These are phyloP conservation scores for Pseudopithomyces chartarum DNA, from an alignment of 2,329 filamentous ascomycete genomes.

Conservation along the genomic window DNA sequence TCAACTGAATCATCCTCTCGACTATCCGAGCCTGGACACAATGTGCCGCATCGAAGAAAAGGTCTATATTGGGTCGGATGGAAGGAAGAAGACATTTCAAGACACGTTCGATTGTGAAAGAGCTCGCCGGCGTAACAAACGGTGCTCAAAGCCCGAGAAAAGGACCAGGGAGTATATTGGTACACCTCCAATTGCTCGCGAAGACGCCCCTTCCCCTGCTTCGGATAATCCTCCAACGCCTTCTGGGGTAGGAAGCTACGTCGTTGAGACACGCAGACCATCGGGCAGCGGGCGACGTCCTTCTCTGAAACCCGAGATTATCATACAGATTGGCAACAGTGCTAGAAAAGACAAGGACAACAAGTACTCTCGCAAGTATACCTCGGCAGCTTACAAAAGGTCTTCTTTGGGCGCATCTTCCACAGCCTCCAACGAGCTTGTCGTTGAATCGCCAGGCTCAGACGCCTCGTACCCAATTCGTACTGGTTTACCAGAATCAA, in stretches of 20 bases:
- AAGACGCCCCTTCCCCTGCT: conserved; percentile 35
- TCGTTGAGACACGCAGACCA: conserved; percentile 30
- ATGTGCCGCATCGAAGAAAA: conserved; percentile 43
- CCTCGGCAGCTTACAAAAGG: conserved; percentile 30
- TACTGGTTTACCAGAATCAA: conserved; percentile 39
- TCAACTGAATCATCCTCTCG: neutral
- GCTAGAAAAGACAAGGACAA: conserved; percentile 31
- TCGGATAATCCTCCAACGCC: conserved; percentile 39
- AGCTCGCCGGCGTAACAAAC: conserved; percentile 18
- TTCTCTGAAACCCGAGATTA: conserved; percentile 33
- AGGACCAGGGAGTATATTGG: conserved; percentile 30
- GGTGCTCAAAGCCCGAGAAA: conserved; percentile 32
- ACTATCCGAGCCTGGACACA: conserved; percentile 6
- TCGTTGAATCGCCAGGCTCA: conserved; percentile 35
- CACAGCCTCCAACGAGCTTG: conserved; percentile 27
- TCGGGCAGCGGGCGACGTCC: conserved; percentile 29
- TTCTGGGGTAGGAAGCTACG: conserved; percentile 25
- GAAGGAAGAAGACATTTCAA: conserved; percentile 28
- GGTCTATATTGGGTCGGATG: conserved; percentile 33
- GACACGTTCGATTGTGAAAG: conserved; percentile 32
- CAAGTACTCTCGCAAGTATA: conserved; percentile 21
- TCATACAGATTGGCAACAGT: conserved; percentile 29
- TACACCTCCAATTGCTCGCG: conserved; percentile 21
- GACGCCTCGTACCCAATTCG: conserved; percentile 36
- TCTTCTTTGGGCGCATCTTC: conserved; percentile 28